These are phyloP conservation scores for Starmerella roubikii DNA, from an alignment of 805 yeast species.

Conservation along the genomic window DNA sequence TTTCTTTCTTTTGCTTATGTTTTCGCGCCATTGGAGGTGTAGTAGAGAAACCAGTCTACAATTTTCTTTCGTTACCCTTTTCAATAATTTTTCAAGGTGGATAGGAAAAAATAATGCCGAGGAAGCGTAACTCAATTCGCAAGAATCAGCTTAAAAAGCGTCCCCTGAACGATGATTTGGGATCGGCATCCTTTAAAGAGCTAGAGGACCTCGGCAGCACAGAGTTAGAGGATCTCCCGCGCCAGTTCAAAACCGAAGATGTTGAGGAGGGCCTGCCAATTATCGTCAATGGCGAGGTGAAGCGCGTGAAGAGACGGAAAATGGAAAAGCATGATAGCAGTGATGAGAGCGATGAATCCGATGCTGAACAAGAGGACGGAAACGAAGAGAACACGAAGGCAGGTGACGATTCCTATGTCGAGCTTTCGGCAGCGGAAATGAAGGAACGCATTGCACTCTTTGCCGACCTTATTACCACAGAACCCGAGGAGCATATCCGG, in stretches of 20 bases:
- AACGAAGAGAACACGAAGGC: slow-evolving; percentile 20
- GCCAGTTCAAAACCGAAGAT: slow-evolving; percentile 32
- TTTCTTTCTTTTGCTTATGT: slow-evolving; percentile 15
- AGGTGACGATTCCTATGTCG: slow-evolving; percentile 31
- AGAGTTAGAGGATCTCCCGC: slow-evolving; percentile 44
- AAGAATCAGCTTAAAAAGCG: slow-evolving; percentile 6
- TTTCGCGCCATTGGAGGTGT: slow-evolving; percentile 1
- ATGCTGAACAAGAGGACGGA: slow-evolving; percentile 20
- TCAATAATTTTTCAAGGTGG: neutral
- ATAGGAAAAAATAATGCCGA: slow-evolving; percentile 10
- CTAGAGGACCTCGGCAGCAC: slow-evolving; percentile 1
- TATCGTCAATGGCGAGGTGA: slow-evolving; percentile 54
- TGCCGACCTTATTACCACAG: slow-evolving; percentile 66
- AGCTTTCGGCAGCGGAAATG: slow-evolving; percentile 42
- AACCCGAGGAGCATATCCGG: slow-evolving; percentile 73
- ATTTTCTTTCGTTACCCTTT: slow-evolving; percentile 1
- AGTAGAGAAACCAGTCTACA: neutral
- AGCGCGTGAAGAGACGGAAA: slow-evolving; percentile 36
- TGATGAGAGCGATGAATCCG: slow-evolving; percentile 20
- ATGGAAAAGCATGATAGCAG: slow-evolving; percentile 18
- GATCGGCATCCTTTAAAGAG: neutral
- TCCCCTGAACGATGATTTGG: slow-evolving; percentile 12
- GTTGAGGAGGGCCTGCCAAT: slow-evolving; percentile 68
- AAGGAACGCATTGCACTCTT: slow-evolving; percentile 75
- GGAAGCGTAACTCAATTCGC: slow-evolving; percentile 5